These are phyloP conservation scores for Solioccasus polychromus DNA, from an alignment of 768 basidiomycete species.

Conservation along the genomic window DNA sequence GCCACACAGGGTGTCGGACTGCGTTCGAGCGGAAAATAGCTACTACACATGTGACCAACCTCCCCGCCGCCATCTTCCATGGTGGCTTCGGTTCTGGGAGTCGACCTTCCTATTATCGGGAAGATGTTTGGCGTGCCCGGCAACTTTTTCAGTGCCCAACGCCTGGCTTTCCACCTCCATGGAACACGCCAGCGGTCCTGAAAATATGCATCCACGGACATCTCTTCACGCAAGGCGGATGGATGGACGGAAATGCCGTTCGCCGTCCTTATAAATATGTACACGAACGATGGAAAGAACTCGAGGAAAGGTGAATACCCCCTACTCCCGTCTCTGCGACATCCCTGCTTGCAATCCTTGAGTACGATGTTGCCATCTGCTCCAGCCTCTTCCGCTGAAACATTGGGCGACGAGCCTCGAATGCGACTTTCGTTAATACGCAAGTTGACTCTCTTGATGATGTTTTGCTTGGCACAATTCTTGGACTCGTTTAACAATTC, in stretches of 20 bases:
- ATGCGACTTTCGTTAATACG: constrained; percentile 21
- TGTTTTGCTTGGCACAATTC: too few species aligned
- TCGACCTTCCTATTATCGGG: too few species aligned
- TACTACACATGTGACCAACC: too few species aligned
- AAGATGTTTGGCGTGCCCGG: too few species aligned
- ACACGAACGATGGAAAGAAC: neutral
- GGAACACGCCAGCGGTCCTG: too few species aligned
- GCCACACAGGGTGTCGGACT: too few species aligned
- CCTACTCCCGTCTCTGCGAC: neutral
- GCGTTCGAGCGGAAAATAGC: too few species aligned
- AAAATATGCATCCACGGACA: too few species aligned
- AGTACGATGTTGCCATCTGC: constrained; percentile 12
- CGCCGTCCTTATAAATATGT: constrained; percentile 1
- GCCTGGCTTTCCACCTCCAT: neutral
- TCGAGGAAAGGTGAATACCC: neutral
- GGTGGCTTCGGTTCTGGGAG: too few species aligned
- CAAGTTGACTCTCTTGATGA: constrained; percentile 30
- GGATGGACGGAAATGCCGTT: neutral
- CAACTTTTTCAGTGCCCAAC: too few species aligned
- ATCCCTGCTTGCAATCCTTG: neutral
- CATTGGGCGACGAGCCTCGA: neutral
- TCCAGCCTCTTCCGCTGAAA: neutral
- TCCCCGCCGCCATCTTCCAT: too few species aligned
- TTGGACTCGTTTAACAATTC: too few species aligned
- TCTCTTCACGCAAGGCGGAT: neutral